phyloP scores from a whole-genome alignment of 1,284 basidiomycete species.

The Puccinia horiana region DNA sequence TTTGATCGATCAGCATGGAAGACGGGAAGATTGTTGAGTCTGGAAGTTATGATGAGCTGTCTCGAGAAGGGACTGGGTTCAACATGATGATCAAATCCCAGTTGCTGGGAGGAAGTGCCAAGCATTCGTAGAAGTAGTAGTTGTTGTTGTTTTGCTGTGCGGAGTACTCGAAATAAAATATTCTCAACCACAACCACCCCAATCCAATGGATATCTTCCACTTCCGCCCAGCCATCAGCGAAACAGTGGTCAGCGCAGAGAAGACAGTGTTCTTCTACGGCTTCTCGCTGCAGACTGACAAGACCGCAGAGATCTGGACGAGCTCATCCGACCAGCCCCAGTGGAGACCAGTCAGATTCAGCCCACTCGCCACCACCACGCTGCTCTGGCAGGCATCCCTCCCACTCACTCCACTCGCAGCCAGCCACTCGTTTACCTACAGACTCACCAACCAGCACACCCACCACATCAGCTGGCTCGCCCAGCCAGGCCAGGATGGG shows the following conservation, averaged over 20 bases:
- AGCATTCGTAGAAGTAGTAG: not conserved
- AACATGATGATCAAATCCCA: constrained; percentile 38
- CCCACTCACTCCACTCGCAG: not conserved
- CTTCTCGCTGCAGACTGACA: not conserved
- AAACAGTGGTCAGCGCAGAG: not conserved
- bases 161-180: too few species aligned
- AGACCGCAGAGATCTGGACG: not conserved
- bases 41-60: constrained; percentile 77
- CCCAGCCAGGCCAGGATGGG: not conserved
- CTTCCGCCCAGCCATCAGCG: not conserved
- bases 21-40: constrained; percentile 79
- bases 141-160: constrained; percentile 1
- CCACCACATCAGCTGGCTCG: not conserved
- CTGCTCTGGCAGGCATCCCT: not conserved
- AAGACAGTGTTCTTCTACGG: too few species aligned
- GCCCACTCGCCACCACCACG: not conserved
- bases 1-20: constrained; percentile 54
- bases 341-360: not conserved
- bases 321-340: not conserved
- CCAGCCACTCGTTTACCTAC: not conserved
- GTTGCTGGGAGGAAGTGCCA: not conserved
- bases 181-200: too few species aligned
- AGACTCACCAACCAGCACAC: not conserved
- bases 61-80: constrained; percentile 56
- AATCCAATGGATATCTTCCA: not conserved